Conservation (phyloP, 208 protist species). For the Trypanosoma lewisi region DNA sequence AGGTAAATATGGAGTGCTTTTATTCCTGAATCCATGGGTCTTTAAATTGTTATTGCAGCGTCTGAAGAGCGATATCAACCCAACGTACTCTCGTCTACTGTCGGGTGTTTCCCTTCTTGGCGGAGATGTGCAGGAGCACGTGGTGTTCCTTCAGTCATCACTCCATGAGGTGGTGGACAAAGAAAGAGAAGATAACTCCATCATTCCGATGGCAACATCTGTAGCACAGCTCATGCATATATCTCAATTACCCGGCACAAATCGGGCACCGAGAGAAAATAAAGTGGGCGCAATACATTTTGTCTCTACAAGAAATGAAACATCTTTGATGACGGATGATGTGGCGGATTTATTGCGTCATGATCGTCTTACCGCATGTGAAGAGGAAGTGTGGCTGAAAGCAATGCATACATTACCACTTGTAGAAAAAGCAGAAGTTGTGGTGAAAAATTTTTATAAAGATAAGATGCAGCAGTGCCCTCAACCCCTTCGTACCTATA, state of each 20-base stretch:
- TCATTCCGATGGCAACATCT: conserved; percentile 15
- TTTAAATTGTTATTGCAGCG: conserved; percentile 12
- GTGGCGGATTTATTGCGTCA: conserved; percentile 1
- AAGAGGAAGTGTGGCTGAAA: conserved; percentile 11
- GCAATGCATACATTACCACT: conserved; percentile 3
- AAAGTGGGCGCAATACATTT: conserved; percentile 9
- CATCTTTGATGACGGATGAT: not conserved
- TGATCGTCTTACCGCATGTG: conserved; percentile 8
- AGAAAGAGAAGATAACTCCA: not conserved
- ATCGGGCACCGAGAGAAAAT: not conserved
- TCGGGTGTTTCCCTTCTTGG: conserved; percentile 1
- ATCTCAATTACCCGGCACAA: not conserved
- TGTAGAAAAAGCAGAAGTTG: not conserved
- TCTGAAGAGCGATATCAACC: conserved; percentile 4
- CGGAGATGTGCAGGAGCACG: conserved; percentile 14
- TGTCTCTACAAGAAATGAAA: not conserved
- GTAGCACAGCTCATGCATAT: conserved; percentile 13
- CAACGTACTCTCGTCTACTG: conserved; percentile 6
- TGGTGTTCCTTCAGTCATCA: conserved; percentile 21
- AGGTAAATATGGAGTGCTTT: not conserved
- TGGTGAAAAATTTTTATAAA: not conserved
- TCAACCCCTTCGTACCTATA: conserved; percentile 1
- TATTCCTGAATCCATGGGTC: conserved; percentile 24
- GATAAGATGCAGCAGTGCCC: not conserved
- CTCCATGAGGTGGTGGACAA: not conserved